A percentile compares a stretch with the other conserved stretches of the same genome.
Evolutionary conservation across 2,329 filamentous ascomycete species (phyloP).

Genomic region (Fusarium tricinctum): DNA sequence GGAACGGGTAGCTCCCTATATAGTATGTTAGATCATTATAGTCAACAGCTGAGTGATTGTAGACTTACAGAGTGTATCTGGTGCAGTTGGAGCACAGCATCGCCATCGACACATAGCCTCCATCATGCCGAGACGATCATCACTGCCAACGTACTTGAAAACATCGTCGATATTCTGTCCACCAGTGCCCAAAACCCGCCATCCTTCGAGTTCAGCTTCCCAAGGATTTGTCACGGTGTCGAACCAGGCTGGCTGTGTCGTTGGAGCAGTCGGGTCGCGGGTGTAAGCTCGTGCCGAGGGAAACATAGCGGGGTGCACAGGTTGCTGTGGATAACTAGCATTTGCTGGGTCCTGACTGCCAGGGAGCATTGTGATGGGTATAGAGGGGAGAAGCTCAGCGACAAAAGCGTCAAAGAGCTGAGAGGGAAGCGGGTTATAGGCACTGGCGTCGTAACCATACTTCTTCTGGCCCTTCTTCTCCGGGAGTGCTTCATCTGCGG

Average conservation of each 20-base stretch:
- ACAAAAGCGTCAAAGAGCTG: slow-evolving; percentile 88
- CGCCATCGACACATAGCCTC: slow-evolving; percentile 95
- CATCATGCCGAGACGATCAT: slow-evolving; percentile 88
- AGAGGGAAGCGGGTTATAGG: slow-evolving; percentile 89
- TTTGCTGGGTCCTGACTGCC: slow-evolving; percentile 90
- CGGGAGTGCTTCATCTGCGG: slow-evolving; percentile 54
- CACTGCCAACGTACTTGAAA: slow-evolving; percentile 87
- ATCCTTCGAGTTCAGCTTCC: slow-evolving; percentile 91
- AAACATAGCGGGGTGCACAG: slow-evolving; percentile 93
- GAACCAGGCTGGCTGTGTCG: slow-evolving; percentile 76
- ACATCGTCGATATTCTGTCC: slow-evolving; percentile 96
- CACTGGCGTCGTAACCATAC: slow-evolving; percentile 91
- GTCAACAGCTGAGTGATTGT: not conserved
- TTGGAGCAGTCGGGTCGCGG: slow-evolving; percentile 58
- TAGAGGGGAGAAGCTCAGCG: slow-evolving; percentile 81
- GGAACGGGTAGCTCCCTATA: slow-evolving; percentile 93
- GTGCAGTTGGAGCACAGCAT: slow-evolving; percentile 90
- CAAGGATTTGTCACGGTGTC: slow-evolving; percentile 94
- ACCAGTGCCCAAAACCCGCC: slow-evolving; percentile 86
- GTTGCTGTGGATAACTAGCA: slow-evolving; percentile 89
- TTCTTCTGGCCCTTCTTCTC: slow-evolving; percentile 75
- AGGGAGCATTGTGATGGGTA: slow-evolving; percentile 90
- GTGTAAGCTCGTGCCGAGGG: slow-evolving; percentile 79
- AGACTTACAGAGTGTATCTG: slow-evolving; percentile 89
- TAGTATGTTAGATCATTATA: slow-evolving; percentile 30